Evolutionary conservation across 306 rosid genomes (phyloP).

Genomic region (Vigna nakashimae): DNA sequence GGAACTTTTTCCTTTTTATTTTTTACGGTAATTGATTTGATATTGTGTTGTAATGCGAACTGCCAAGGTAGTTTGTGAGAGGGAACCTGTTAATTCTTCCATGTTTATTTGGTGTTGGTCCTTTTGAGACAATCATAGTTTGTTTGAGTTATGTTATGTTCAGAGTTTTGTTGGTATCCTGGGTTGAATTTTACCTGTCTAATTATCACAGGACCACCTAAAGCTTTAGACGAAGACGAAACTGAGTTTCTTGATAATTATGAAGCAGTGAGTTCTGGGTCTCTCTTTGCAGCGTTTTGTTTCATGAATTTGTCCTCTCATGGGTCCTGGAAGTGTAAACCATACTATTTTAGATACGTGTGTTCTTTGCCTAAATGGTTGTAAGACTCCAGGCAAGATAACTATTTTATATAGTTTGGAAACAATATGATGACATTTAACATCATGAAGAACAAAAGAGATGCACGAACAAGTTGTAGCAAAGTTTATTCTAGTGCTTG

Average conservation of each 20-base stretch:
- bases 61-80: not conserved
- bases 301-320: constrained; percentile 8
- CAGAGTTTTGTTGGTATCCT: constrained; percentile 21
- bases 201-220: constrained; percentile 80
- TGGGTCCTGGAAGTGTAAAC: constrained; percentile 16
- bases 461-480: constrained; percentile 25
- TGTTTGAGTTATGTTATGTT: constrained; percentile 20
- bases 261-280: constrained; percentile 62
- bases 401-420: constrained; percentile 18
- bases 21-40: not conserved
- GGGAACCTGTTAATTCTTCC: constrained; percentile 10
- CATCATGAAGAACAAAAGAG: constrained; percentile 27
- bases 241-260: constrained; percentile 84
- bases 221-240: constrained; percentile 97
- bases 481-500: not conserved
- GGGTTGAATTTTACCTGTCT: constrained; percentile 24
- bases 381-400: not conserved
- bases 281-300: constrained; percentile 15
- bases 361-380: constrained; percentile 14
- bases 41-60: constrained; percentile 14
- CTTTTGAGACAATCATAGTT: constrained; percentile 9
- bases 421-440: constrained; percentile 11
- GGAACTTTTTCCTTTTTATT: not conserved
- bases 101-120: constrained; percentile 27
- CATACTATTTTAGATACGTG: not conserved